Evolutionary conservation across 768 basidiomycete genomes (phyloP), one percentile per base, ranked within the genome.

Genomic region (Amanita subjunquillea): DNA sequence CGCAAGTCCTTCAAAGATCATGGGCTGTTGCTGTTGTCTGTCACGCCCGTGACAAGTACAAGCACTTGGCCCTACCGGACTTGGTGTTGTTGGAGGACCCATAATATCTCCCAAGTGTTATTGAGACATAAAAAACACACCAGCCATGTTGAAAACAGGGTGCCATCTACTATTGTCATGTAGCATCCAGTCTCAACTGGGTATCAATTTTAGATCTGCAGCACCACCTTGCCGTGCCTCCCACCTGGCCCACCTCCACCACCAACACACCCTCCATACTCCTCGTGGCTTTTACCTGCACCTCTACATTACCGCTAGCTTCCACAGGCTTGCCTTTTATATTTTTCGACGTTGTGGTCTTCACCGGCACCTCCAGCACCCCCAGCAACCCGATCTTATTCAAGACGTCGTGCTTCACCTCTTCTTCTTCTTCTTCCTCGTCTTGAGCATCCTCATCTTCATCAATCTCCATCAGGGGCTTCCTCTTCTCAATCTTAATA

Each of bases 401-500:
- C 39, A 82, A 58, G 8, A 71, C 76, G 62, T 77, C 77, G 62
- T 82, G 77, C 65, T 84, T 85, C 32, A 82, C 69, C 65, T 86
- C 82, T 29, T 48, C 47, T 3, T 54, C 51, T 20, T 72, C 64
- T 55, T 79, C 77, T 55, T 82, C 81, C 13, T 77, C 70, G 13
- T 67, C 62, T 22, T 77, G 76, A 6, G 67, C 41, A 17, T 44
- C 51, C 1, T 20, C 42, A 12, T 53, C 51, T 46, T 53, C 51
- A 12, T 46, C 44, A 27, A 53, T 20, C 15, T 53, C 56, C 56
- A 74, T 74, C 4, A 73, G 69, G 3, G 71, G 71, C 47, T 69
- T 71, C 22, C 78, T 68, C 60, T 77, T 81, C 58, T 86, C 85
- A 17, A 83, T 63, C 53, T 78, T 76, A 55, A 88, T 72, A 2